Percentiles rank a stretch among this genome's conserved stretches.
These are phyloP conservation scores for Botryotinia globosa DNA, from an alignment of 2,329 filamentous ascomycete genomes.

Conservation along the genomic window DNA sequence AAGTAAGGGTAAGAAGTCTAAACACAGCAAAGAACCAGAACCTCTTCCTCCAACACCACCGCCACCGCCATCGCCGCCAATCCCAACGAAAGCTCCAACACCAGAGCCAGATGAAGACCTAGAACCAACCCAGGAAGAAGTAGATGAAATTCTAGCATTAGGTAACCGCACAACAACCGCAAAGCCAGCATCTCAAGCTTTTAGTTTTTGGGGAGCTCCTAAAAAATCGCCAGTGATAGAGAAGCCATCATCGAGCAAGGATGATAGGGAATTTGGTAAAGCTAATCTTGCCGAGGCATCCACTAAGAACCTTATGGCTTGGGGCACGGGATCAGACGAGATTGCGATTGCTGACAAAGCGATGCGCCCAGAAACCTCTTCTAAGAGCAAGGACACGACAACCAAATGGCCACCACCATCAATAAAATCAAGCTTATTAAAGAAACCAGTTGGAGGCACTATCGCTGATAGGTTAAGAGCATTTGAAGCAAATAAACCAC, in stretches of 20 bases:
- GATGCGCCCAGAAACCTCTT: conserved; percentile 48
- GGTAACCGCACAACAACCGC: background rate
- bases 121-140: conserved; percentile 41
- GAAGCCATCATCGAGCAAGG: conserved; percentile 28
- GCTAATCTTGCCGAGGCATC: conserved; percentile 26
- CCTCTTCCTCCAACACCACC: conserved; percentile 15
- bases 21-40: conserved; percentile 31
- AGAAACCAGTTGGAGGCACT: conserved; percentile 50
- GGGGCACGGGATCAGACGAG: conserved; percentile 40
- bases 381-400: conserved; percentile 43
- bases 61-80: conserved; percentile 9
- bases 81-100: conserved; percentile 11
- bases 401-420: conserved; percentile 40
- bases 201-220: conserved; percentile 56
- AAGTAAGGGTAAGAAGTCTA: conserved; percentile 41
- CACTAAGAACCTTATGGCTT: conserved; percentile 42
- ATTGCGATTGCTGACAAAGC: conserved; percentile 52
- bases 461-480: conserved; percentile 56
- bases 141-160: conserved; percentile 26
- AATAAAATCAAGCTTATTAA: conserved; percentile 42
- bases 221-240: conserved; percentile 41
- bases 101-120: conserved; percentile 20
- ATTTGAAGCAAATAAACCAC: conserved; percentile 49
- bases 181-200: conserved; percentile 38
- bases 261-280: conserved; percentile 28